phyloP scores from a whole-genome alignment of 228 moss, liverwort and hornwort species.

The Sphagnum fallax region DNA sequence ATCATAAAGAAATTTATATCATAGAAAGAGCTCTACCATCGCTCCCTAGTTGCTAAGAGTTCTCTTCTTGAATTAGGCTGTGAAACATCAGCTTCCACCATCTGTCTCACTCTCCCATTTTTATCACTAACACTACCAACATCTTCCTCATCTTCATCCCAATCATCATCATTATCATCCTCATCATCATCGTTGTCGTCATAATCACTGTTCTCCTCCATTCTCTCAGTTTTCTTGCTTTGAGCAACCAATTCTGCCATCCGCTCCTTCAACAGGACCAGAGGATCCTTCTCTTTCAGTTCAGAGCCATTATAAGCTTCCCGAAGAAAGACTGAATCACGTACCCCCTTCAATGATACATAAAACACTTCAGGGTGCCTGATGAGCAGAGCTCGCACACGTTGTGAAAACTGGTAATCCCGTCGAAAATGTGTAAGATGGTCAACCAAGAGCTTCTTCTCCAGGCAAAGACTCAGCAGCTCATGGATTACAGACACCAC shows the following conservation, averaged over 20 bases:
- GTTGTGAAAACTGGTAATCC: slow-evolving; percentile 87
- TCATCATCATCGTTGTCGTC: slow-evolving; percentile 16
- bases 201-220: slow-evolving; percentile 15
- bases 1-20: no score
- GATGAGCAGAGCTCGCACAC: slow-evolving; percentile 66
- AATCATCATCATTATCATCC: slow-evolving; percentile 20
- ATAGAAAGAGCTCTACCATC: slow-evolving; percentile 20
- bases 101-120: not conserved
- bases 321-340: slow-evolving; percentile 85
- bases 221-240: slow-evolving; percentile 8
- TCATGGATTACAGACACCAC: slow-evolving; percentile 71
- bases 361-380: slow-evolving; percentile 92
- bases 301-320: slow-evolving; percentile 67
- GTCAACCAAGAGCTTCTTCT: slow-evolving; percentile 89
- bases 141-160: slow-evolving; percentile 14
- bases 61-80: not conserved
- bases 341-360: slow-evolving; percentile 76
- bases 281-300: slow-evolving; percentile 72
- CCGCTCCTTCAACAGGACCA: slow-evolving; percentile 59
- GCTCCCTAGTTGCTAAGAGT: slow-evolving; percentile 11
- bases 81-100: slow-evolving; percentile 7
- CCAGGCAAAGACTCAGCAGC: slow-evolving; percentile 71
- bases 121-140: slow-evolving; percentile 6
- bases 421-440: slow-evolving; percentile 84
- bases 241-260: slow-evolving; percentile 38